Base-by-base conservation (phyloP, 306 rosid genomes). In the Gastrolobium bilobum region DNA sequence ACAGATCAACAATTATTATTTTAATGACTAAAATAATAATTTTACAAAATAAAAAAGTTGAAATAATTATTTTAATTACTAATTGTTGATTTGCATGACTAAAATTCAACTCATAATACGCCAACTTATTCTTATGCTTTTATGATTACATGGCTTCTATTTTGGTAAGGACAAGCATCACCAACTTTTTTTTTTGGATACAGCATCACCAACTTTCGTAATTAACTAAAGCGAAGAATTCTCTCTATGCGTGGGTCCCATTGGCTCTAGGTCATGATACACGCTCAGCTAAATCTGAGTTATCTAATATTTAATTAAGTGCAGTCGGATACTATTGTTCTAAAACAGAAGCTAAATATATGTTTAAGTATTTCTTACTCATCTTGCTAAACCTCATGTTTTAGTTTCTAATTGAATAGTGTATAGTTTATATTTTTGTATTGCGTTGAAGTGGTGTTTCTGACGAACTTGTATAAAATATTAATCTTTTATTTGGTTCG, bases 181-280 rank as follows among this genome's bases (percentile, higher is more conserved):
- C 30, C 7, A 4, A 50, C 56, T 59, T 38, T 58, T 20, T 20
- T 20, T 20, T 20, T 20, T 20, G 0, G 26, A 20, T 20, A 20
- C 26, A 34, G 31, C 6, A 29, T 64, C 78, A 50, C 30, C 7
- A 4, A 50, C 56, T 59, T 38, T 58, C 4, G 44, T 20, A 34
- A 51, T 34, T 35, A 60, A 11, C 9, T 59, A 30, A 73, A 73
- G 58, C 7, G 35, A 31, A 75, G 33, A 30, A 9, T 43, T 76
- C 29, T 37, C 30, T 50, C 54, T 6, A 37, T 78, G 42, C 8
- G 10, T 62, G 63, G 65, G 80, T 50, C 73, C 57, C 64, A 11
- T 29, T 34, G 3, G 51, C 39, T 47, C 31, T 26, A 15, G 37
- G 11, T 73, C 68, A 58, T 35, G 26, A 43, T 59, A 74, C 65